Evolutionary conservation across 495 filamentous ascomycete species (phyloP), one percentile per base, ranked within the genome.

Genomic region (Lasiosphaeria hispida): DNA sequence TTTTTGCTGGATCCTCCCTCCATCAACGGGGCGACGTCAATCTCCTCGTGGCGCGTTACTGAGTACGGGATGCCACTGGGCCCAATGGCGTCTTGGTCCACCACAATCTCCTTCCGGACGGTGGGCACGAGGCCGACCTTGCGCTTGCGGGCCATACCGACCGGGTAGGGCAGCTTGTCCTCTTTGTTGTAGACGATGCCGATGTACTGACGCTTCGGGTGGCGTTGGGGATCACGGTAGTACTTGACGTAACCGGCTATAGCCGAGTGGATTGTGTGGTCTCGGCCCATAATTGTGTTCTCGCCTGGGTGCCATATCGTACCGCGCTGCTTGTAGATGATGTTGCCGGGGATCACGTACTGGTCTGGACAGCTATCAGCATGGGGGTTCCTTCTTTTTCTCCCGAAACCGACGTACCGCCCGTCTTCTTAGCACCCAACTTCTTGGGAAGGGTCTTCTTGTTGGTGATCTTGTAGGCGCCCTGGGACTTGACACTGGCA

Each of bases 311-410:
- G 91, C 94, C 94, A 99, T 68, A 85, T 82, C 23, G 95, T 93
- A 59, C 94, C 94, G 56, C 94, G 87, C 74, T 99, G 94, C 61
- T 87, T 86, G 84, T 95, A 99, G 75, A 99, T 92, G 72, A 99
- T 97, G 80, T 94, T 96, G 30, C 95, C 95, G 3, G 91, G 85
- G 45, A 92, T 85, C 10, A 99, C 94, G 69, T 89, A 93, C 73
- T 96, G 86, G 66, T 91, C 87, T 89, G 66, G 33, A 4, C 34
- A 30, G 14, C 37, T 34, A 14, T 42, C n/a, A 39, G 38, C 34
- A 50, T 36, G 39, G 14, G 23, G 44, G 15, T 50, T 4, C 4
- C 13, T 60, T n/a, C 52, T 48, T 43, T 54, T 36, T 19, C 4
- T 3, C 15, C 19, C 7, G 8, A 11, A 9, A 17, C 44, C 42